Evolutionary conservation across 2,329 filamentous ascomycete species (phyloP).

Genomic region (Teratosphaeria destructans): DNA sequence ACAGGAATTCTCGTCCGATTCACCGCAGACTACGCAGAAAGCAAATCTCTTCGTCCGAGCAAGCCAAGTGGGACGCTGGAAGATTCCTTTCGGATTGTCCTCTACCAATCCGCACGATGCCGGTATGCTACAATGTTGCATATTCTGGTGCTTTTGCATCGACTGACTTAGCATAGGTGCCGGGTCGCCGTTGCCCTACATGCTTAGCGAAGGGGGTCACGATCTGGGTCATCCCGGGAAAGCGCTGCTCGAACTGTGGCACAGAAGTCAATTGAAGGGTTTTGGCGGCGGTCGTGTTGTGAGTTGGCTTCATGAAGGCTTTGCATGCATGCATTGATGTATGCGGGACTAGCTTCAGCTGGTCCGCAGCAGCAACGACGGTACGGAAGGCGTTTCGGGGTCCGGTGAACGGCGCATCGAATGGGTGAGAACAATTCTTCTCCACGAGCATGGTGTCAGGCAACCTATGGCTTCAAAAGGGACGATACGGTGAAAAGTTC

Average conservation of each 20-base stretch:
- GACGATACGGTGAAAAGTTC: background rate
- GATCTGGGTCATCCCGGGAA: conserved; percentile 27
- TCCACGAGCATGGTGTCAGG: background rate
- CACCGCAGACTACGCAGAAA: conserved; percentile 20
- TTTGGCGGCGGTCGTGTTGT: background rate
- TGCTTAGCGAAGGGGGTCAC: conserved; percentile 21
- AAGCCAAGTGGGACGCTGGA: conserved; percentile 3
- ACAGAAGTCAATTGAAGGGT: conserved; percentile 19
- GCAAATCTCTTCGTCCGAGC: conserved; percentile 14
- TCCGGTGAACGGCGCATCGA: background rate
- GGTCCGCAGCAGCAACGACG: background rate
- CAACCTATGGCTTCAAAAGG: background rate
- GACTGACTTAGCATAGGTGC: conserved; percentile 17
- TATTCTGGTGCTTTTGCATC: background rate
- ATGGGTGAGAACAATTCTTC: background rate
- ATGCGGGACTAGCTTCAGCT: background rate
- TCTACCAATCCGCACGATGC: conserved; percentile 12
- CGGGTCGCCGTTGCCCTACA: conserved; percentile 22
- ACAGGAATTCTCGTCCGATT: conserved; percentile 13
- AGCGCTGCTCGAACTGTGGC: conserved; percentile 25
- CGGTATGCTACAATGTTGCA: conserved; percentile 5
- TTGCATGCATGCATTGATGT: background rate
- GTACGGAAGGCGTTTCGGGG: background rate
- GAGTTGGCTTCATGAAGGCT: background rate
- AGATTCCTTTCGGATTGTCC: conserved; percentile 4